phyloP scores from a whole-genome alignment of 805 yeast genomes.

The Lipomyces oligophaga region DNA sequence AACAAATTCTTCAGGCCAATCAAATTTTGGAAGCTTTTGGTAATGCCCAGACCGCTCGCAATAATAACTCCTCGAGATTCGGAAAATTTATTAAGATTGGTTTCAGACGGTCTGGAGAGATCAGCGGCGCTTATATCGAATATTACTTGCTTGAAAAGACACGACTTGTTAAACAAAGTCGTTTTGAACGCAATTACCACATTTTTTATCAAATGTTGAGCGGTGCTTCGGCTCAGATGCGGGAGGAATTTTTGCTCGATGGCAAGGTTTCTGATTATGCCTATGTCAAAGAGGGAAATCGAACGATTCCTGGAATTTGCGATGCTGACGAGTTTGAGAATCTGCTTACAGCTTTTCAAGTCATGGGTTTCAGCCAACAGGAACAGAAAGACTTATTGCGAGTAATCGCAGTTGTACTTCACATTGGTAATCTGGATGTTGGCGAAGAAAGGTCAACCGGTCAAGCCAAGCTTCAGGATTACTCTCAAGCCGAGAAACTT shows the following conservation, averaged over 20 bases:
- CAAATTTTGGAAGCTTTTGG: slow-evolving; percentile 96
- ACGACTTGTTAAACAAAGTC: slow-evolving; percentile 74
- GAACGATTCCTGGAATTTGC: slow-evolving; percentile 65
- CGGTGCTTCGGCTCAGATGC: slow-evolving; percentile 53
- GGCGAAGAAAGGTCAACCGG: slow-evolving; percentile 51
- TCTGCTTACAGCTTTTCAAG: slow-evolving; percentile 63
- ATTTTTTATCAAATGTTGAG: slow-evolving; percentile 80
- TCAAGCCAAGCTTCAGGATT: slow-evolving; percentile 65
- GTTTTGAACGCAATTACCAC: slow-evolving; percentile 85
- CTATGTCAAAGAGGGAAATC: slow-evolving; percentile 56
- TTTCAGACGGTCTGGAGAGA: slow-evolving; percentile 58
- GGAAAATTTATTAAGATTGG: slow-evolving; percentile 92
- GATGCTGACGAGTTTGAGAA: slow-evolving; percentile 64
- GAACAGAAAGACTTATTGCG: slow-evolving; percentile 60
- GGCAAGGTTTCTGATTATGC: slow-evolving; percentile 46
- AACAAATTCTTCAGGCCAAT: slow-evolving; percentile 84
- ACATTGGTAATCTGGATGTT: slow-evolving; percentile 80
- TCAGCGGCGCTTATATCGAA: slow-evolving; percentile 87
- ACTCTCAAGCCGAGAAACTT: slow-evolving; percentile 49
- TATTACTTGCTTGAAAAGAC: slow-evolving; percentile 94
- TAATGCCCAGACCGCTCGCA: slow-evolving; percentile 91
- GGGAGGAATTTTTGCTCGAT: slow-evolving; percentile 39
- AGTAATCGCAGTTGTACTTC: slow-evolving; percentile 70
- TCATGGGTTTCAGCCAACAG: slow-evolving; percentile 61
- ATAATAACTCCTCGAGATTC: slow-evolving; percentile 91